Evolutionary conservation across 345 rosid genomes (phyloP).

Genomic region (Camelina hispida): DNA sequence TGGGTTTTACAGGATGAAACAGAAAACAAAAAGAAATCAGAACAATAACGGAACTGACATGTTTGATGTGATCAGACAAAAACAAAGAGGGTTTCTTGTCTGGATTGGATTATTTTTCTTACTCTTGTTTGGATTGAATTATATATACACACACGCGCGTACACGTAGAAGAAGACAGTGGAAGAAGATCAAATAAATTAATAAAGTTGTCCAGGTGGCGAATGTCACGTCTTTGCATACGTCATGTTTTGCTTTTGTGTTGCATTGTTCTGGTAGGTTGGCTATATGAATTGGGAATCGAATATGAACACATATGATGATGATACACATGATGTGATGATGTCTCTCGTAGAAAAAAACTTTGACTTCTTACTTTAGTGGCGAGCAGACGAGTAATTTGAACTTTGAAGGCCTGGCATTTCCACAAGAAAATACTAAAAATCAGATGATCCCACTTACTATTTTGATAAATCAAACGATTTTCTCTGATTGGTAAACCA

Average conservation of each 20-base stretch:
- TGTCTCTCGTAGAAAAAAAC: background rate
- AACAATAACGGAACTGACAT: background rate
- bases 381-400: background rate
- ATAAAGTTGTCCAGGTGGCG: conserved; percentile 14
- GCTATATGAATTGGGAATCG: conserved; percentile 31
- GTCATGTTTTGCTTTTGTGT: conserved; percentile 16
- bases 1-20: background rate
- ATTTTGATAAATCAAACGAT: background rate
- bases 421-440: background rate
- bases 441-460: background rate
- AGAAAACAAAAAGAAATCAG: conserved; percentile 5
- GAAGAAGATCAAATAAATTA: conserved; percentile 6
- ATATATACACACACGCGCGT: background rate
- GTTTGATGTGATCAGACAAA: conserved; percentile 11
- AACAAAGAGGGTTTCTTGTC: background rate
- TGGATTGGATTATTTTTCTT: background rate
- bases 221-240: conserved; percentile 36
- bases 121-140: background rate
- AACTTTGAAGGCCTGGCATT: background rate
- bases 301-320: background rate
- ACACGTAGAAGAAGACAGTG: background rate
- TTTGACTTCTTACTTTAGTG: conserved; percentile 12
- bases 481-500: background rate
- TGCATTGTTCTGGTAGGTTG: background rate
- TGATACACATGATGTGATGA: background rate